These are phyloP conservation scores for Russula ochroleuca DNA, from an alignment of 768 basidiomycete genomes.

Conservation along the genomic window DNA sequence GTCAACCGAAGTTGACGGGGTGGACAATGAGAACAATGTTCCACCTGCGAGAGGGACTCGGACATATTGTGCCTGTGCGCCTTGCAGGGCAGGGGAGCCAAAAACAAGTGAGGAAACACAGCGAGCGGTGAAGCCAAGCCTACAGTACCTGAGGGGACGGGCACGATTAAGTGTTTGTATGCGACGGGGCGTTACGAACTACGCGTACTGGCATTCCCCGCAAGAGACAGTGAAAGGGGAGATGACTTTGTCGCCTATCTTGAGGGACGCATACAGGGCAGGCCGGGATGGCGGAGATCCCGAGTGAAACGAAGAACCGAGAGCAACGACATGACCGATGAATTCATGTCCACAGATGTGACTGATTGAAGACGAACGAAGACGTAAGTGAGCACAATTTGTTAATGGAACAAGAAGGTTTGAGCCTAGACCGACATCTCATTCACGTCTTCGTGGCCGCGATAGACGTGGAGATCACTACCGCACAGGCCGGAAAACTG, in stretches of 20 bases:
- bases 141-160: constrained; percentile 52
- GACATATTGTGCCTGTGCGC: constrained; percentile 76
- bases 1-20: constrained; percentile 28
- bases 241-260: constrained; percentile 71
- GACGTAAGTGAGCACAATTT: constrained; percentile 7
- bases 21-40: constrained; percentile 57
- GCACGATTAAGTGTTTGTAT: background rate
- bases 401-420: constrained; percentile 5
- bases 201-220: constrained; percentile 75
- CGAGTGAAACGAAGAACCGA: constrained; percentile 55
- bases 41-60: constrained; percentile 78
- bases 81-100: constrained; percentile 60
- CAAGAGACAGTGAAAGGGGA: constrained; percentile 80
- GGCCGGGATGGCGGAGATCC: constrained; percentile 48
- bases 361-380: constrained; percentile 36
- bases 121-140: constrained; percentile 66
- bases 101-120: constrained; percentile 60
- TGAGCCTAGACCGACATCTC: constrained; percentile 44
- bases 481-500: constrained; percentile 68
- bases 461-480: constrained; percentile 71
- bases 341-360: constrained; percentile 74
- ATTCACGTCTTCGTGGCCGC: constrained; percentile 53
- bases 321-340: constrained; percentile 62
- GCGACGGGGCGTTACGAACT: background rate
- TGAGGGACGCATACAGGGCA: constrained; percentile 56